Base-by-base conservation (phyloP, 768 basidiomycete genomes). In the Astraeus odoratus region DNA sequence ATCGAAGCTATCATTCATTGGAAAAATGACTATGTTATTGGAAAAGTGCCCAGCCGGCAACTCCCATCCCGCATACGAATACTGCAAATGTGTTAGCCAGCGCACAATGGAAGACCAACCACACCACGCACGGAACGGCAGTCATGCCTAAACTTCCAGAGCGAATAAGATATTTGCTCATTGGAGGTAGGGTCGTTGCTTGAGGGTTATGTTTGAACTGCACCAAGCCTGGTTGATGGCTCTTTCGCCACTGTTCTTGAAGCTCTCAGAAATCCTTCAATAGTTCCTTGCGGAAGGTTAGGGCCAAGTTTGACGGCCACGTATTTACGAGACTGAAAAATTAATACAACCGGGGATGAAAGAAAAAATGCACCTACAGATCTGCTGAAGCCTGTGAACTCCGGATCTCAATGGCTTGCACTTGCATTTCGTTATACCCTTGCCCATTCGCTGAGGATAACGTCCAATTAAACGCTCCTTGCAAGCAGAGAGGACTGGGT, bases 11-110 rank as follows among this genome's bases (percentile, higher is more conserved):
- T 51, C 43, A 12, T 52, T 50, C 15, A 67, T 45, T 1, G 73
- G 59, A 48, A 82, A 76, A 18, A 82, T 57, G 9, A 82, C 56
- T 1, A 74, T 64, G 34, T 74, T 75, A 20, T 67, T 67, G 23
- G 70, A 68, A n/a, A 65, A 60, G 18, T 49, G 55, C 0, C 74
- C 76, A 12, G 59, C 63, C 1, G 73, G 70, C 8, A 67, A 57
- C 15, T 59, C 60, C 77, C 80, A 81, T n/a, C 71, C 67, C 5
- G 71, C 67, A 18, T 71, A 61, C 15, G 76, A 77, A 42, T 68
- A 81, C 78, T 80, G 46, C 9, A 34, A 33, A n/a, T 2, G 30
- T 1, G 15, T 47, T 55, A 18, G 51, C 38, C 47, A 22, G 24
- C n/a, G n/a, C n/a, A n/a, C n/a, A n/a, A n/a, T n/a, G n/a, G 2